These are phyloP conservation scores for Apodospora peruviana DNA, from an alignment of 495 filamentous ascomycete species.

Conservation along the genomic window DNA sequence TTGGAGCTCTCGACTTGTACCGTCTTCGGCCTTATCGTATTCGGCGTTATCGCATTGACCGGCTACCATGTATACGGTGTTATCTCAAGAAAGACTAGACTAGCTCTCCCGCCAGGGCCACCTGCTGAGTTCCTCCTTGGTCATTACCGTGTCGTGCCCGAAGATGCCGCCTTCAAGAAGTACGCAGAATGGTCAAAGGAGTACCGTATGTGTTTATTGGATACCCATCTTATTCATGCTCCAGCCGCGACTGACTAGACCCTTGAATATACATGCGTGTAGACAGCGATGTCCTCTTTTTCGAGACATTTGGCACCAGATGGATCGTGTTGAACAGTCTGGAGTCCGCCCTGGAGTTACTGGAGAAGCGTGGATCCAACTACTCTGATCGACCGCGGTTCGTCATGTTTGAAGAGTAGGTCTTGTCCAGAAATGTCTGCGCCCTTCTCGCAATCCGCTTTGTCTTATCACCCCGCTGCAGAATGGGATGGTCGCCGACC, in stretches of 20 bases:
- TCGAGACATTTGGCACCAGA: constrained; percentile 36
- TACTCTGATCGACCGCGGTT: constrained; percentile 42
- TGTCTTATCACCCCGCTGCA: background rate
- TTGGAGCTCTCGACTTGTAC: background rate
- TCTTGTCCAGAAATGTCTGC: background rate
- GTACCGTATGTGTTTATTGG: constrained; percentile 24
- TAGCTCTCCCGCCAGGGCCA: constrained; percentile 32
- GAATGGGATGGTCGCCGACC: constrained; percentile 42
- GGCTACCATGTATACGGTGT: background rate
- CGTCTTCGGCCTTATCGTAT: background rate
- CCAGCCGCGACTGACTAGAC: background rate
- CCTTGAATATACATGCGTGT: too few relatives aligned
- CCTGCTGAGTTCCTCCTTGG: constrained; percentile 36
- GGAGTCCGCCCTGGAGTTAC: constrained; percentile 33
- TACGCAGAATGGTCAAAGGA: constrained; percentile 36
- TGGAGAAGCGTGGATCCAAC: constrained; percentile 38
- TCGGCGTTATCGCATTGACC: background rate
- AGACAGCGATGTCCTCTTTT: constrained; percentile 31
- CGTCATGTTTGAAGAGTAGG: constrained; percentile 42
- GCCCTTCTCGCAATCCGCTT: background rate
- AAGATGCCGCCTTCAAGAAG: constrained; percentile 33
- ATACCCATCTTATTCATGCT: background rate
- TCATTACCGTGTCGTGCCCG: constrained; percentile 34
- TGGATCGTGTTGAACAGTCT: constrained; percentile 39
- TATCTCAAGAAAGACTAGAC: background rate